These are phyloP conservation scores for Pythium folliculosum DNA, from an alignment of 352 stramenopile genomes.

Conservation along the genomic window DNA sequence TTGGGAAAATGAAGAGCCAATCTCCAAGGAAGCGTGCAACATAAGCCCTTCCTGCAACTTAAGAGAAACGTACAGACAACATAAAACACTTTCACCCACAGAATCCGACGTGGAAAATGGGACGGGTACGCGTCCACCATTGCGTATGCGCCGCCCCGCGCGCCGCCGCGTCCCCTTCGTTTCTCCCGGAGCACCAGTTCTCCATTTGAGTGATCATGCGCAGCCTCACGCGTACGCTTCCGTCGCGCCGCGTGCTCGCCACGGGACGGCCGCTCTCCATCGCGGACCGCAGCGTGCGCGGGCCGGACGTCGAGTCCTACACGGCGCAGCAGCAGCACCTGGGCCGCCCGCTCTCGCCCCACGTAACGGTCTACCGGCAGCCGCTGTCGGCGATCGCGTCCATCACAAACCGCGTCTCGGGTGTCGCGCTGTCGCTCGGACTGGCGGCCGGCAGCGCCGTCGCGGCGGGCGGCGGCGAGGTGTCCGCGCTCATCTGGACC, in stretches of 20 bases:
- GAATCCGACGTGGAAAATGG: constrained; percentile 5
- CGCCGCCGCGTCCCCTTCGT: too few relatives aligned
- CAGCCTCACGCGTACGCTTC: neutral
- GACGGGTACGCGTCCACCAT: neutral
- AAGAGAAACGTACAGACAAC: constrained; percentile 3
- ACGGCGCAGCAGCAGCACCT: constrained; percentile 84
- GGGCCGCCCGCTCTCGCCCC: constrained; percentile 93
- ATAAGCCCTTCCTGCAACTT: neutral
- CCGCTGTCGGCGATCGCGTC: constrained; percentile 92
- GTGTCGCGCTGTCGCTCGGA: constrained; percentile 82
- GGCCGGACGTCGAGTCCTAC: constrained; percentile 51
- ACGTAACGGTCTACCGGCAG: constrained; percentile 97
- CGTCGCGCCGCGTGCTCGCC: neutral
- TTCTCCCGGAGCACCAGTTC: too few relatives aligned
- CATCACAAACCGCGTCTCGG: constrained; percentile 94
- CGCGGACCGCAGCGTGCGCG: constrained; percentile 5
- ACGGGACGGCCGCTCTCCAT: neutral
- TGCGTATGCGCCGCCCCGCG: neutral
- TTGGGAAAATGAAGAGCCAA: neutral
- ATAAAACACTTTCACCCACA: neutral
- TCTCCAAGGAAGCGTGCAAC: neutral
- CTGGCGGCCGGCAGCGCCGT: constrained; percentile 66
- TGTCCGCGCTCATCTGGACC: constrained; percentile 77
- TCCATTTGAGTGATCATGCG: too few relatives aligned
- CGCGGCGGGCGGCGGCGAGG: constrained; percentile 76